phyloP scores from a whole-genome alignment of 2,329 filamentous ascomycete species.

The Penicillium verrucosum region DNA sequence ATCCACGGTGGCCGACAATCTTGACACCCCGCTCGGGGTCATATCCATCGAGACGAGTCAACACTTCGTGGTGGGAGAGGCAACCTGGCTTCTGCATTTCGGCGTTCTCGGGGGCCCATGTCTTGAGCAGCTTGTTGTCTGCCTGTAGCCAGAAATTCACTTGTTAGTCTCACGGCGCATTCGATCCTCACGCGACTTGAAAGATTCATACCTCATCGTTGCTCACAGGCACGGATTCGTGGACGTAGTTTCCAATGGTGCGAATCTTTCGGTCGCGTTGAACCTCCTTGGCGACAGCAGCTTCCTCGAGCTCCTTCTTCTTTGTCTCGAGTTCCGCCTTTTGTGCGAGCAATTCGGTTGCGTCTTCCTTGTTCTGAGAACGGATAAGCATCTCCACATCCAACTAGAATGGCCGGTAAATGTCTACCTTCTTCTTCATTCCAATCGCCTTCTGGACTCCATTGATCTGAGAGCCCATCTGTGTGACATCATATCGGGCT shows the following conservation, averaged over 20 bases:
- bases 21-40: slow-evolving; percentile 91
- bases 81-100: slow-evolving; percentile 70
- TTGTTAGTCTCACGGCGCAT: background rate
- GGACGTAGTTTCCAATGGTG: slow-evolving; percentile 86
- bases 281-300: slow-evolving; percentile 71
- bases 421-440: slow-evolving; percentile 75
- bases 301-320: slow-evolving; percentile 74
- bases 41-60: slow-evolving; percentile 82
- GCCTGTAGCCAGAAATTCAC: slow-evolving; percentile 50
- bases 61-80: slow-evolving; percentile 92
- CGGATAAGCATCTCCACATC: slow-evolving; percentile 7
- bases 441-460: slow-evolving; percentile 85
- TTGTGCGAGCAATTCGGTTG: slow-evolving; percentile 71
- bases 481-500: slow-evolving; percentile 74
- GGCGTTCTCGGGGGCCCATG: slow-evolving; percentile 76
- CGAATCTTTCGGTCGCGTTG: slow-evolving; percentile 74
- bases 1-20: slow-evolving; percentile 89
- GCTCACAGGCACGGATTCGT: slow-evolving; percentile 79
- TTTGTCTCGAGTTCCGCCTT: slow-evolving; percentile 75
- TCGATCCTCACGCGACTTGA: background rate
- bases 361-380: slow-evolving; percentile 74
- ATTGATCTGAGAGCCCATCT: slow-evolving; percentile 83
- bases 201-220: slow-evolving; percentile 64
- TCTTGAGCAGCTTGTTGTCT: slow-evolving; percentile 72
- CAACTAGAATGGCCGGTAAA: background rate